Evolutionary conservation across 768 basidiomycete species (phyloP), one percentile per base, ranked within the genome.

Genomic region (Sutorius australiensis): DNA sequence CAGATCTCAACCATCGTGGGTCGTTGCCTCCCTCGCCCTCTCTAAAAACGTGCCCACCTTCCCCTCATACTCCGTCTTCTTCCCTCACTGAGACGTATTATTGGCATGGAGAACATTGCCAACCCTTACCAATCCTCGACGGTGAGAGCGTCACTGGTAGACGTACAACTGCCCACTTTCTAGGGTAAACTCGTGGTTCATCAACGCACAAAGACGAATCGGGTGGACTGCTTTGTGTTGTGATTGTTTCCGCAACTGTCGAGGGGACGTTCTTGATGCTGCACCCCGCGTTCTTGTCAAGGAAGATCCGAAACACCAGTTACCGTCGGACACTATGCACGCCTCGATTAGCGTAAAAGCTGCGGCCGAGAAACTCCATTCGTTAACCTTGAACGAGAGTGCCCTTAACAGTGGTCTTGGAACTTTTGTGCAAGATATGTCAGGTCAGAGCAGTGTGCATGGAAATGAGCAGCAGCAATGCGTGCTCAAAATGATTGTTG

Each of bases 101-200:
- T 6, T 82, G 80, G 79, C 63, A 81, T 1, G 53, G 77, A 0
- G 42, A 76, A 82, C 46, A 57, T 82, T 0, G 74, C 78, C 24
- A 71, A 80, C 54, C 82, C 82, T 0, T 82, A 82, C 49, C 82
- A 82, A 0, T 64, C 73, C 0, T 31, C 54, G 0, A 53, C 62
- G 4, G 12, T 66, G 1, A 72, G 74, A 21, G 39, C 1, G 19
- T 52, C 44, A 0, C 62, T 82, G n/a, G 64, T 32, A 46, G 0
- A 33, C 49, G 1, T 58, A 72, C 0, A 59, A 62, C 0, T 65
- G 55, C 2, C 17, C 65, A 0, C 1, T 65, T 0, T 72, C 68
- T 21, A 63, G 71, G 0, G 50, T 83, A 28, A 73, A 73, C 51
- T 49, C 62, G 0, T 83, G 81, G 81, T 82, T 81, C 28, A 55